phyloP scores from a whole-genome alignment of 768 basidiomycete genomes.

The Panaeolus papilionaceus region DNA sequence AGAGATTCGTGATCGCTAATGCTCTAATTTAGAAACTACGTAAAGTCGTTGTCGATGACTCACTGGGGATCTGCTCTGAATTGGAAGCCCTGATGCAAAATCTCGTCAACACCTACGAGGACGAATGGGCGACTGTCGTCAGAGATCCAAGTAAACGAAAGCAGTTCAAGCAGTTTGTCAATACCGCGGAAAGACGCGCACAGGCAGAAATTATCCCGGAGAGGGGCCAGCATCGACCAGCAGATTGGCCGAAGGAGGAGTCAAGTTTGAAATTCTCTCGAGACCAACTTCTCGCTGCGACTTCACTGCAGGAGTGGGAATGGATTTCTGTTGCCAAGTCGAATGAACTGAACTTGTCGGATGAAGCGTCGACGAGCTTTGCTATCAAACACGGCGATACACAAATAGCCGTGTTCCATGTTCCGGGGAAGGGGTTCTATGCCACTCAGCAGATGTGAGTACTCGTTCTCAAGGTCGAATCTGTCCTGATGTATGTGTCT shows the following conservation, averaged over 20 bases:
- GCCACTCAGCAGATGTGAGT: constrained; percentile 70
- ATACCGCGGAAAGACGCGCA: constrained; percentile 55
- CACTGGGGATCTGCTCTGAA: constrained; percentile 73
- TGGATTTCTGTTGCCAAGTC: constrained; percentile 59
- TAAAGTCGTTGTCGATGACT: constrained; percentile 70
- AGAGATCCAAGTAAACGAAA: constrained; percentile 39
- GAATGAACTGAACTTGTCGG: constrained; percentile 54
- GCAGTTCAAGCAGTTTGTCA: constrained; percentile 69
- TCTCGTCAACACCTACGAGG: constrained; percentile 68
- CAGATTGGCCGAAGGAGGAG: constrained; percentile 69
- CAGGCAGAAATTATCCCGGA: constrained; percentile 61
- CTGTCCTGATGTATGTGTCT: background rate
- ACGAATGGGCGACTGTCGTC: constrained; percentile 75
- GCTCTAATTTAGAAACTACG: constrained; percentile 49
- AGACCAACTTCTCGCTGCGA: constrained; percentile 35
- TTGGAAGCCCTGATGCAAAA: constrained; percentile 70
- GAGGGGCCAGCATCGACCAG: constrained; percentile 67
- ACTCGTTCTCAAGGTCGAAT: background rate
- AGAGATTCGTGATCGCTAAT: constrained; percentile 12
- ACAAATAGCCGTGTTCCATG: constrained; percentile 72
- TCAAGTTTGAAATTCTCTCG: constrained; percentile 51
- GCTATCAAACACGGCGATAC: constrained; percentile 69
- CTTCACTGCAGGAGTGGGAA: constrained; percentile 57
- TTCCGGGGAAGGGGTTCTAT: constrained; percentile 63
- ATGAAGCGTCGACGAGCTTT: constrained; percentile 51